Evolutionary conservation across 768 basidiomycete genomes (phyloP).

Genomic region (Terana coerulea): DNA sequence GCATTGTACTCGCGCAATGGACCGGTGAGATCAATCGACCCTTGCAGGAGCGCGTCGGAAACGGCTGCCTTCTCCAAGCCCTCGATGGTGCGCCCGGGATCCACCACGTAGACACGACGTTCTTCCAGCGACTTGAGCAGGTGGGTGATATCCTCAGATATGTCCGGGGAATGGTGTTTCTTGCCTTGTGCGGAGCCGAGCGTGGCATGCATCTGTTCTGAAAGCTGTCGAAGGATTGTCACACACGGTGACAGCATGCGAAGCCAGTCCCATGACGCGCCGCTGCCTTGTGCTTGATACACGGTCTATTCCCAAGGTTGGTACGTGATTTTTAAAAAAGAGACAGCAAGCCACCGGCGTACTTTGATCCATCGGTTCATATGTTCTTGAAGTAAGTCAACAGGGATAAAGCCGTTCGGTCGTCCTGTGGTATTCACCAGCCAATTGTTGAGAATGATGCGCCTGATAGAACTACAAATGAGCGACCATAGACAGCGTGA

Average conservation of each 20-base stretch:
- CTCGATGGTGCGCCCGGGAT: slow-evolving; percentile 20
- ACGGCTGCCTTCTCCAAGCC: slow-evolving; percentile 14
- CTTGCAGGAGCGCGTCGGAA: slow-evolving; percentile 17
- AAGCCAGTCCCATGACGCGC: slow-evolving; percentile 35
- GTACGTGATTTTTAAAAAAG: background rate
- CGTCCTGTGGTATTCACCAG: slow-evolving; percentile 27
- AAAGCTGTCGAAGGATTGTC: slow-evolving; percentile 23
- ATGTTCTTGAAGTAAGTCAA: slow-evolving; percentile 34
- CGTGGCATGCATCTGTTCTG: slow-evolving; percentile 19
- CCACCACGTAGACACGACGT: slow-evolving; percentile 21
- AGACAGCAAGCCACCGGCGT: background rate
- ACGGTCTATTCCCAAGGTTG: slow-evolving; percentile 14
- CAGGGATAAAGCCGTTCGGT: slow-evolving; percentile 20
- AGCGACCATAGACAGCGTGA: too few relatives aligned
- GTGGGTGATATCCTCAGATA: slow-evolving; percentile 27
- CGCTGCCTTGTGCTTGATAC: slow-evolving; percentile 30
- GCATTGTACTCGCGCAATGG: slow-evolving; percentile 27
- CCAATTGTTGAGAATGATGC: slow-evolving; percentile 29
- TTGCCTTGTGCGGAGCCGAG: slow-evolving; percentile 30
- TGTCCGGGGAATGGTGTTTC: slow-evolving; percentile 26
- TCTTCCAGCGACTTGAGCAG: slow-evolving; percentile 21
- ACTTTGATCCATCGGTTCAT: slow-evolving; percentile 33
- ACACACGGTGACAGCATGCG: slow-evolving; percentile 28
- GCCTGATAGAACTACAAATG: too few relatives aligned
- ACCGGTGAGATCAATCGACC: slow-evolving; percentile 17